Evolutionary conservation across 805 yeast genomes (phyloP).

Genomic region (Monosporozyma servazzii): DNA sequence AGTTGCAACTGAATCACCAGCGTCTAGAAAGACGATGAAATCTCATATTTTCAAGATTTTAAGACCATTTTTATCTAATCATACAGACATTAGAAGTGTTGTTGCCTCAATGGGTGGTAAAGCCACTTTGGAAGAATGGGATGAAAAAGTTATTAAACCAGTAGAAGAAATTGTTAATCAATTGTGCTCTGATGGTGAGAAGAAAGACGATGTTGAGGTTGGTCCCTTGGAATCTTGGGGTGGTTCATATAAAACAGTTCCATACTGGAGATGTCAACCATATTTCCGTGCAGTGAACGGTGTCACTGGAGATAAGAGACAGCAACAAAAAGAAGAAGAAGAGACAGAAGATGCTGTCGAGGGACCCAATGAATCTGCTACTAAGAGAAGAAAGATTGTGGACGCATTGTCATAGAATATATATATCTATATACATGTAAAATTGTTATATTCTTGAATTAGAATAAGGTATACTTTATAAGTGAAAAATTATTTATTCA

Average conservation of each 20-base stretch:
- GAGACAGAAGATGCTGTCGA: not conserved
- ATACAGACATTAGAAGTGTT: slow-evolving; percentile 67
- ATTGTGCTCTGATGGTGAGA: slow-evolving; percentile 46
- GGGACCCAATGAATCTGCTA: not conserved
- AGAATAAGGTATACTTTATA: not conserved
- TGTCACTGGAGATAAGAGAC: slow-evolving; percentile 40
- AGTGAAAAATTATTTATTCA: not conserved
- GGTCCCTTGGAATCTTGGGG: slow-evolving; percentile 66
- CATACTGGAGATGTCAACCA: slow-evolving; percentile 96
- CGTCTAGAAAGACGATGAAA: slow-evolving; percentile 78
- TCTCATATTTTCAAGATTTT: slow-evolving; percentile 84
- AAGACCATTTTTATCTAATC: slow-evolving; percentile 67
- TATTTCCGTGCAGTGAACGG: slow-evolving; percentile 88
- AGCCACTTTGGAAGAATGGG: slow-evolving; percentile 41
- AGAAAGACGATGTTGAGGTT: slow-evolving; percentile 43
- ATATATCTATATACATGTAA: not conserved
- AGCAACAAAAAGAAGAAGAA: slow-evolving; percentile 3
- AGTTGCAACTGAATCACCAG: slow-evolving; percentile 33
- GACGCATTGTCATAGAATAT: not conserved
- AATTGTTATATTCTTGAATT: not conserved
- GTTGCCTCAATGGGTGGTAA: slow-evolving; percentile 46
- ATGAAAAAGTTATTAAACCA: slow-evolving; percentile 42
- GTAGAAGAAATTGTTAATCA: slow-evolving; percentile 61
- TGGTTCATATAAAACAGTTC: slow-evolving; percentile 69
- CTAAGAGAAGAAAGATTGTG: not conserved